These are phyloP conservation scores for Paramarasmius palmivorus DNA, from an alignment of 1,284 basidiomycete genomes.

Conservation along the genomic window DNA sequence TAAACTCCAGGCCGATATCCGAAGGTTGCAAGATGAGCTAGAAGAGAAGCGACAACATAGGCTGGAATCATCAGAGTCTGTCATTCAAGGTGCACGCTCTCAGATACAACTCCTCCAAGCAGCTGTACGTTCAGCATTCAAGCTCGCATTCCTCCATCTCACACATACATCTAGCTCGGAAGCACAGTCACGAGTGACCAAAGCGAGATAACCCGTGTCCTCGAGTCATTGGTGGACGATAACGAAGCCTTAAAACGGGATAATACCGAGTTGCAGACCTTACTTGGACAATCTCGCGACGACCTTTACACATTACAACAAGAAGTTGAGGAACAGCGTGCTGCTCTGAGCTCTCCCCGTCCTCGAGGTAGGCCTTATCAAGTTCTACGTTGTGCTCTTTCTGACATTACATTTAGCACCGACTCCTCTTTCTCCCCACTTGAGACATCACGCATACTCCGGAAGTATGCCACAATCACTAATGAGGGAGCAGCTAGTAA, in stretches of 20 bases:
- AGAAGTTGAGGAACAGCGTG: conserved; percentile 73
- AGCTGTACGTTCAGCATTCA: conserved; percentile 36
- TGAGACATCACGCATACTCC: conserved; percentile 36
- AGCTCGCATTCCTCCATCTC: conserved; percentile 15
- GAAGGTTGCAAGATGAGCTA: conserved; percentile 59
- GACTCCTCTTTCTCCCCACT: conserved; percentile 35
- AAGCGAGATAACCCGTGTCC: conserved; percentile 64
- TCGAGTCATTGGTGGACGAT: conserved; percentile 81
- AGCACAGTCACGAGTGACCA: conserved; percentile 42
- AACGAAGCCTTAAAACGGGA: conserved; percentile 83
- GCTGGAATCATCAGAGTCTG: conserved; percentile 70
- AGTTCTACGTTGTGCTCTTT: neutral
- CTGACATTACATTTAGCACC: conserved; percentile 20
- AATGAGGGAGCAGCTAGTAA: conserved; percentile 30
- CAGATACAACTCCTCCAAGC: conserved; percentile 65
- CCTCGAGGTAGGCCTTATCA: conserved; percentile 37
- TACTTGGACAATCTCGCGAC: conserved; percentile 77
- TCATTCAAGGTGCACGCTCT: conserved; percentile 71
- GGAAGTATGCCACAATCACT: conserved; percentile 42
- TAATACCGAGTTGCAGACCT: conserved; percentile 73
- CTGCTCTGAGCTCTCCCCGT: conserved; percentile 39
- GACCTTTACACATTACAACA: conserved; percentile 69
- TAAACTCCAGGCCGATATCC: conserved; percentile 75
- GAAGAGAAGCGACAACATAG: conserved; percentile 68
- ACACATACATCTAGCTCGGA: conserved; percentile 35